These are phyloP conservation scores for Phyllosticta ampelicida DNA, from an alignment of 2,329 filamentous ascomycete genomes.

Conservation along the genomic window DNA sequence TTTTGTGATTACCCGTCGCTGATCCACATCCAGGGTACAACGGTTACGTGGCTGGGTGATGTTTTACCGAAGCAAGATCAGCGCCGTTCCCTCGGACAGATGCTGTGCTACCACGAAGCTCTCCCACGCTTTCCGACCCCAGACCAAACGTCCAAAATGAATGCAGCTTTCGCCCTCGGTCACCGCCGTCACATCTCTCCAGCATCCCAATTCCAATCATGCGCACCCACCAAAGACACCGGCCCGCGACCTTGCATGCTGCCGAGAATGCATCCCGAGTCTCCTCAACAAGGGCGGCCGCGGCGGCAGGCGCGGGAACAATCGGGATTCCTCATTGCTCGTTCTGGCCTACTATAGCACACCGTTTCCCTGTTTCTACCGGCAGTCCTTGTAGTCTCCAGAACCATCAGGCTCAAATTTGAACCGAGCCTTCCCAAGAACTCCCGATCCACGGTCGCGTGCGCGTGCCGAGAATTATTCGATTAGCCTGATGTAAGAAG, in stretches of 20 bases:
- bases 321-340: not conserved
- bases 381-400: too few species aligned
- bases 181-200: not conserved
- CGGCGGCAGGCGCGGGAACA: not conserved
- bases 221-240: not conserved
- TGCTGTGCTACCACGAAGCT: not conserved
- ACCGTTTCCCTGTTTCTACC: too few species aligned
- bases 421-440: not conserved
- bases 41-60: not conserved
- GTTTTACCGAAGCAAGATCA: not conserved
- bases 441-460: not conserved
- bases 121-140: not conserved
- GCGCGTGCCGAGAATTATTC: not conserved
- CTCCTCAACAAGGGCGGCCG: not conserved
- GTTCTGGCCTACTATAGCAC: too few species aligned
- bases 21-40: not conserved
- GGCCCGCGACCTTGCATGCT: not conserved
- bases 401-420: not conserved
- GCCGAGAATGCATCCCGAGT: not conserved
- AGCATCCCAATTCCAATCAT: not conserved
- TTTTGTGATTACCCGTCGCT: not conserved
- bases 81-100: not conserved
- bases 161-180: not conserved
- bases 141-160: not conserved
- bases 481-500: not conserved